These are phyloP conservation scores for Phytophthora kernoviae DNA, from an alignment of 352 stramenopile genomes.

Conservation along the genomic window DNA sequence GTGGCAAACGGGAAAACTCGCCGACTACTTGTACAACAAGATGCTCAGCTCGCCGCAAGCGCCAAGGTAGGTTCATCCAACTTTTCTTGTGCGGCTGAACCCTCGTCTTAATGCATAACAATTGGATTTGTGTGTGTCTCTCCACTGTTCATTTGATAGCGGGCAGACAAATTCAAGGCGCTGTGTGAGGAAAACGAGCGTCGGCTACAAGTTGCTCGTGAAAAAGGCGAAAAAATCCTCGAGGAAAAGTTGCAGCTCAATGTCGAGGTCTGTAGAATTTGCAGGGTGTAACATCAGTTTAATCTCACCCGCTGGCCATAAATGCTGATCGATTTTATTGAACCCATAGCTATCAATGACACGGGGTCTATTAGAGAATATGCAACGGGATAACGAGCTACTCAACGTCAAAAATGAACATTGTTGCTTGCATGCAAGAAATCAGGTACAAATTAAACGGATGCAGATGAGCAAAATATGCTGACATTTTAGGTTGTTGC, in stretches of 20 bases:
- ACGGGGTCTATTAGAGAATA: slow-evolving; percentile 18
- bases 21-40: slow-evolving; percentile 21
- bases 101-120: no score
- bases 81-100: background rate
- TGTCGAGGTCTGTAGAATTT: slow-evolving; percentile 20
- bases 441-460: slow-evolving; percentile 19
- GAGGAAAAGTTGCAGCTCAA: slow-evolving; percentile 23
- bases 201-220: slow-evolving; percentile 6
- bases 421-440: slow-evolving; percentile 5
- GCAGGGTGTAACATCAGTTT: no score
- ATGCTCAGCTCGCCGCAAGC: slow-evolving; percentile 11
- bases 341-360: slow-evolving; percentile 17
- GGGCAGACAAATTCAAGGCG: slow-evolving; percentile 10
- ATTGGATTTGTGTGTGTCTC: no score
- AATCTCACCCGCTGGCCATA: background rate
- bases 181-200: slow-evolving; percentile 15
- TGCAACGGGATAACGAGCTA: slow-evolving; percentile 20
- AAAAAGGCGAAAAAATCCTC: slow-evolving; percentile 13
- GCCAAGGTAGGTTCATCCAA: slow-evolving; percentile 10
- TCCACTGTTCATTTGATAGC: slow-evolving; percentile 9
- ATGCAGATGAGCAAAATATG: background rate
- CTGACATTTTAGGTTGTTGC: background rate
- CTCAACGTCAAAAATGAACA: slow-evolving; percentile 27
- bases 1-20: slow-evolving; percentile 18
- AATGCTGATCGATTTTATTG: background rate